Evolutionary conservation across 768 basidiomycete genomes (phyloP), one percentile per base, ranked within the genome.

Genomic region (Cubamyces lactineus): DNA sequence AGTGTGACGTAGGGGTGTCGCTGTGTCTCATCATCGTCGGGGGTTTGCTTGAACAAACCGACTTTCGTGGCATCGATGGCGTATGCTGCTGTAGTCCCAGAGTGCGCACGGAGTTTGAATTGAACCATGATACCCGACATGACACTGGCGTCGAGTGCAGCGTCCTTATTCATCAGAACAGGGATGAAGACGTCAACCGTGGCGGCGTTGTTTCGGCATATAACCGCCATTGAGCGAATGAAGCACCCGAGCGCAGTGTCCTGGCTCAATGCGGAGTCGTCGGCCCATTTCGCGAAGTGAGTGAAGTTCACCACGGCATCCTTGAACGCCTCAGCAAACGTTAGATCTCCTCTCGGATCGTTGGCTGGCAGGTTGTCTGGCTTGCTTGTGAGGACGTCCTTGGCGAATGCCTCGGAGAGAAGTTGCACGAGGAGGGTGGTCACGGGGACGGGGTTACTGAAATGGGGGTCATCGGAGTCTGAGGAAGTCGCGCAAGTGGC

Each of bases 271-370:
- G 46, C 65, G 5, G 58, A 59, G 52, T 71, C 69, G 47, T 72
- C 74, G 12, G 49, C 63, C 48, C 62, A 58, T 49, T 63, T 63
- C 28, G 45, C 70, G 53, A 72, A 76, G 57, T 76, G 75, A 2
- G 75, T 75, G 64, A 76, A 76, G 39, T 70, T 67, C 17, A 76
- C 54, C 24, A 51, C 50, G 11, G 72, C 68, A 23, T 70, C 50
- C 46, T 62, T 34, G 68, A 75, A 74, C 17, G 66, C 70, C 34
- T 34, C 34, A 34, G 34, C 34, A 34, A 34, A 34, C 9, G 34
- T 34, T 34, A 34, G 34, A 34, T 34, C 34, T 34, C 5, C 12
- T 67, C 55, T 15, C 52, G 21, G 47, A 72, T 45, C 13, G 3
- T 21, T 21, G 12, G 53, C 48, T 19, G 21, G 30, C 21, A 67